These are phyloP conservation scores for Agroathelia rolfsii DNA, from an alignment of 1,284 basidiomycete species.

Conservation along the genomic window DNA sequence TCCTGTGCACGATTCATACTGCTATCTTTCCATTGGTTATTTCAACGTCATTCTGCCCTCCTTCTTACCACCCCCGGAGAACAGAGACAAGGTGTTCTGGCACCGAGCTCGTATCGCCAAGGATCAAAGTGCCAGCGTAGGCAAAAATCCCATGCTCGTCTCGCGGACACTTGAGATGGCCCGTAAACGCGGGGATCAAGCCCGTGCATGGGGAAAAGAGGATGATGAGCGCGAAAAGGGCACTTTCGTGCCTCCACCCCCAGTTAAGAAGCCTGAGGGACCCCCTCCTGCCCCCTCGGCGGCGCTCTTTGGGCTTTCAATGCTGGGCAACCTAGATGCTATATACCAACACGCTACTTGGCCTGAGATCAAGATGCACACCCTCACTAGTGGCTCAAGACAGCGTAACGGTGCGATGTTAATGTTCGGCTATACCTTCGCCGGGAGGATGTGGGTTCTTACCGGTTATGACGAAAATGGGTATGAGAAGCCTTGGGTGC, in stretches of 20 bases:
- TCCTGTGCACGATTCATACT: slow-evolving; percentile 27
- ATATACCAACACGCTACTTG: slow-evolving; percentile 34
- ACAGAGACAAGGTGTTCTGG: slow-evolving; percentile 38
- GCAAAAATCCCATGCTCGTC: slow-evolving; percentile 30
- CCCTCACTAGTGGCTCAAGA: slow-evolving; percentile 37
- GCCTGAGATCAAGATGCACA: slow-evolving; percentile 23
- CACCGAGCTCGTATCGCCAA: slow-evolving; percentile 31
- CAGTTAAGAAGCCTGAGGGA: slow-evolving; percentile 5
- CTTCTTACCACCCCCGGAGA: slow-evolving; percentile 24
- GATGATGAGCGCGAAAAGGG: too few species aligned
- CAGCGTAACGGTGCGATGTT: slow-evolving; percentile 35
- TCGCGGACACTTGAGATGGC: slow-evolving; percentile 31
- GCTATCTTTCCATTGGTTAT: slow-evolving; percentile 39
- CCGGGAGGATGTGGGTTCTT: slow-evolving; percentile 32
- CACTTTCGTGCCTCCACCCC: slow-evolving; percentile 10
- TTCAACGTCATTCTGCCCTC: slow-evolving; percentile 42
- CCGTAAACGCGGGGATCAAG: slow-evolving; percentile 25
- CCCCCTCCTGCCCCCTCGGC: slow-evolving; percentile 22
- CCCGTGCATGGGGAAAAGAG: slow-evolving; percentile 50
- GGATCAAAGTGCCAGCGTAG: slow-evolving; percentile 28
- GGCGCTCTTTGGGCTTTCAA: slow-evolving; percentile 39
- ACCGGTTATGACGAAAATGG: slow-evolving; percentile 39
- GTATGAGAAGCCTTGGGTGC: slow-evolving; percentile 28
- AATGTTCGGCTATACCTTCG: slow-evolving; percentile 38
- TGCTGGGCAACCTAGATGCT: slow-evolving; percentile 43